These are phyloP conservation scores for Wickerhamomyces queroliae DNA, from an alignment of 805 yeast genomes.

Conservation along the genomic window DNA sequence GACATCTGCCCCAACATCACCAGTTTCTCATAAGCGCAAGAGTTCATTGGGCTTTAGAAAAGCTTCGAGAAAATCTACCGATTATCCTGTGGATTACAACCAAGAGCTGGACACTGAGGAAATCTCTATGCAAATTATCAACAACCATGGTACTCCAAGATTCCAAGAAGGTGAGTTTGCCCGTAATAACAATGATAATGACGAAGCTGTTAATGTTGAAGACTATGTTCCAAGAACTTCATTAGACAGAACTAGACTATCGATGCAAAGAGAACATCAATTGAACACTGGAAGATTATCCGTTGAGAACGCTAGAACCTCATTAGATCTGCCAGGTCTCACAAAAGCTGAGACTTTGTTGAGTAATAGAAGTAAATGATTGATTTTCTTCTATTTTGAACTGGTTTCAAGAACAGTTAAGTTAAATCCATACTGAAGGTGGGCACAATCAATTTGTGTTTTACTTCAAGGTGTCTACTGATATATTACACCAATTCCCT, in stretches of 20 bases:
- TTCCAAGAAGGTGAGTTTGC: conserved; percentile 5
- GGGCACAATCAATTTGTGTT: no score
- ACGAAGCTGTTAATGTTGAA: conserved; percentile 1
- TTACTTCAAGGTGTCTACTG: no score
- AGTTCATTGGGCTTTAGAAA: conserved; percentile 35
- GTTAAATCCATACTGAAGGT: no score
- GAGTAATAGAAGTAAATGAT: conserved; percentile 19
- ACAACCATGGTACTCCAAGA: conserved; percentile 24
- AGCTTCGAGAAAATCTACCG: conserved; percentile 22
- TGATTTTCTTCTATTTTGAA: no score
- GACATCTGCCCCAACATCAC: conserved; percentile 1
- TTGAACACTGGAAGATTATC: conserved; percentile 31
- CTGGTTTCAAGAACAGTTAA: no score
- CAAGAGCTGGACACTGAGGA: conserved; percentile 31
- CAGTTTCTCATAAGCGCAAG: conserved; percentile 11
- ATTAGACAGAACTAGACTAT: conserved; percentile 30
- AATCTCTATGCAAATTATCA: conserved; percentile 27
- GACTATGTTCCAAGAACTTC: conserved; percentile 27
- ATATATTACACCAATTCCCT: no score
- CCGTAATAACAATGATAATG: not conserved
- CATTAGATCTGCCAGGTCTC: conserved; percentile 35
- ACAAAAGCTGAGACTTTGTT: conserved; percentile 30
- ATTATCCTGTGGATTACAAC: conserved; percentile 18
- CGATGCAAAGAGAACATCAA: conserved; percentile 30
- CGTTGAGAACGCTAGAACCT: conserved; percentile 33